Conservation (phyloP, 163 green algal species). For the Scenedesmus sp. region DNA sequence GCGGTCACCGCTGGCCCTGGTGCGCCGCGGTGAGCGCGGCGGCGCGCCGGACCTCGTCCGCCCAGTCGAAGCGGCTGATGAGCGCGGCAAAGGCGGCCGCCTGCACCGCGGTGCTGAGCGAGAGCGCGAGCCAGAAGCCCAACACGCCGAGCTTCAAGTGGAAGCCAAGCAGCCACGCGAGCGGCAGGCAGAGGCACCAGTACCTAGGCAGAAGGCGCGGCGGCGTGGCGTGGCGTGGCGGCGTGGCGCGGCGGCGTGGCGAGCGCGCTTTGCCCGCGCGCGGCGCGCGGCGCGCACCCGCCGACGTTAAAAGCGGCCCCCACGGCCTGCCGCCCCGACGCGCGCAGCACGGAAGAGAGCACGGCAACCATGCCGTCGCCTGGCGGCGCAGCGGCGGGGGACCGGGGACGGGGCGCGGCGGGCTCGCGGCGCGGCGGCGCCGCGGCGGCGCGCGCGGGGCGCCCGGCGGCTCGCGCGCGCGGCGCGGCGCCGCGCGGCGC, state of each 20-base stretch:
- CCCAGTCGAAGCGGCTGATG: constrained; percentile 45
- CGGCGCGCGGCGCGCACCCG: too few species aligned
- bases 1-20: too few species aligned
- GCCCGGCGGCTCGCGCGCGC: too few species aligned
- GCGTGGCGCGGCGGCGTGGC: too few species aligned
- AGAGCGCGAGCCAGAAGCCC: constrained; percentile 57
- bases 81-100: constrained; percentile 43
- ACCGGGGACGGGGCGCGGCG: too few species aligned
- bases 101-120: constrained; percentile 46
- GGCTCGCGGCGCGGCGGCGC: too few species aligned
- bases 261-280: too few species aligned
- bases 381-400: too few species aligned
- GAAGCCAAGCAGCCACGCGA: constrained; percentile 59
- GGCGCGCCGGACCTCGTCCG: constrained; percentile 41
- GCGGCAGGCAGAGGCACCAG: constrained; percentile 48
- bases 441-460: too few species aligned
- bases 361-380: constrained; percentile 42
- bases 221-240: too few species aligned
- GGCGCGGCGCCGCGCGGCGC: background rate
- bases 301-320: constrained; percentile 21
- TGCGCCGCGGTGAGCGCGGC: constrained; percentile 19
- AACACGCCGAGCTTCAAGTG: constrained; percentile 6
- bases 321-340: constrained; percentile 20
- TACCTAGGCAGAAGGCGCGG: too few species aligned
- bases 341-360: constrained; percentile 25